Conservation (phyloP, 805 yeast genomes). For the Wickerhamomyces subpelliculosus region DNA sequence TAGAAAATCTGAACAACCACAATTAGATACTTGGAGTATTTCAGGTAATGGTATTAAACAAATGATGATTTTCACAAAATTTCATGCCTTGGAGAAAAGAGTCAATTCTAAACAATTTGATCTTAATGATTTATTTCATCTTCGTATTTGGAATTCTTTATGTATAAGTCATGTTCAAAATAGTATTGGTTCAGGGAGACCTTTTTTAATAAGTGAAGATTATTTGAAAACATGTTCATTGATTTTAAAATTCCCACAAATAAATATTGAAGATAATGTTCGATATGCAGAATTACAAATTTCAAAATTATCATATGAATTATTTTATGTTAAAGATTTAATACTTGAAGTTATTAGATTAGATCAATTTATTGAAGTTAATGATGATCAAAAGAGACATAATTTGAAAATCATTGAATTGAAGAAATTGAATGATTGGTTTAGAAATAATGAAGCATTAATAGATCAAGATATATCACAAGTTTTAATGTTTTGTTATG, state of each 20-base stretch:
- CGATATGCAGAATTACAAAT: slow-evolving; percentile 44
- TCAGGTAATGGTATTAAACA: slow-evolving; percentile 47
- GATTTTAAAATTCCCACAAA: slow-evolving; percentile 40
- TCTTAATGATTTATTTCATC: slow-evolving; percentile 41
- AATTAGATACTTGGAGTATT: slow-evolving; percentile 45
- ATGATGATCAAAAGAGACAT: neutral
- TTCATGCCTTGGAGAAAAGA: too few relatives aligned
- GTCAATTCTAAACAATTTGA: too few relatives aligned
- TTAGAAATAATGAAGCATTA: slow-evolving; percentile 35
- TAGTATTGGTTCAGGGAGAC: slow-evolving; percentile 43
- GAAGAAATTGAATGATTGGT: slow-evolving; percentile 31
- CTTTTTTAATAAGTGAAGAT: slow-evolving; percentile 32
- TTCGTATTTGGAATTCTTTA: slow-evolving; percentile 46
- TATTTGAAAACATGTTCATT: slow-evolving; percentile 34
- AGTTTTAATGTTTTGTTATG: slow-evolving; percentile 38
- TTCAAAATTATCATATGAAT: slow-evolving; percentile 19
- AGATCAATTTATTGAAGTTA: slow-evolving; percentile 8
- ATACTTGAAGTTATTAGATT: slow-evolving; percentile 15
- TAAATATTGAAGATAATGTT: slow-evolving; percentile 47
- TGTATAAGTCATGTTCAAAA: slow-evolving; percentile 45
- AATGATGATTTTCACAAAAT: too few relatives aligned
- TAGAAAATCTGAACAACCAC: slow-evolving; percentile 44
- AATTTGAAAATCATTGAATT: neutral
- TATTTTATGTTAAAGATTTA: slow-evolving; percentile 19
- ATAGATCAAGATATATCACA: slow-evolving; percentile 43